Conservation (phyloP, 192 early-diverging fungal genomes). For the Coemansia pectinata region DNA sequence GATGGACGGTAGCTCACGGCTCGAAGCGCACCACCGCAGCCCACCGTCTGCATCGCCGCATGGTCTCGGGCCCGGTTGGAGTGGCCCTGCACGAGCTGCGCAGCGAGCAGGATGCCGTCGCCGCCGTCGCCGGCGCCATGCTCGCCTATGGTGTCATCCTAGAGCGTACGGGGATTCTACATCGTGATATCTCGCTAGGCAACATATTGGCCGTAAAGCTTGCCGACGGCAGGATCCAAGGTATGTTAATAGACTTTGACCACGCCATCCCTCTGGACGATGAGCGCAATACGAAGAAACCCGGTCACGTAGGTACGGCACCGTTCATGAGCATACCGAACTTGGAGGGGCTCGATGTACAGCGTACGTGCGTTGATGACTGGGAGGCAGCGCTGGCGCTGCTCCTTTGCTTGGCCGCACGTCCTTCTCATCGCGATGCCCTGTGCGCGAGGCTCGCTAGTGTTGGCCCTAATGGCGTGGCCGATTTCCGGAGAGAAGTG, state of each 20-base stretch:
- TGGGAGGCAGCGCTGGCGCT: conserved; percentile 48
- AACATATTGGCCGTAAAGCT: conserved; percentile 41
- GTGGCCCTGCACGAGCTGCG: conserved; percentile 28
- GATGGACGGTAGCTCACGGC: conserved; percentile 49
- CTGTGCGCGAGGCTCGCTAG: conserved; percentile 28
- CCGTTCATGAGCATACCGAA: conserved; percentile 55
- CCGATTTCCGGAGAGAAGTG: conserved; percentile 38
- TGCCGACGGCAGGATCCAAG: conserved; percentile 16
- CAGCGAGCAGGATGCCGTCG: conserved; percentile 33
- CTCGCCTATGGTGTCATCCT: conserved; percentile 30
- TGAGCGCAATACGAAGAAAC: conserved; percentile 16
- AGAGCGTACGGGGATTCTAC: conserved; percentile 22
- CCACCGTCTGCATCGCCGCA: conserved; percentile 38
- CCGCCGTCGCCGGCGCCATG: conserved; percentile 50
- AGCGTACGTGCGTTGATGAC: conserved; percentile 46
- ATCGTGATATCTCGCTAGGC: conserved; percentile 51
- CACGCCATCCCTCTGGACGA: conserved; percentile 19
- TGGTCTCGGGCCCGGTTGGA: conserved; percentile 44
- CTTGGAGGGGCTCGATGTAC: conserved; percentile 43
- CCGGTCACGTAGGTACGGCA: conserved; percentile 42
- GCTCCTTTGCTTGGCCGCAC: conserved; percentile 44
- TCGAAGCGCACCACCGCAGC: not conserved
- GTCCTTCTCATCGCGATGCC: conserved; percentile 17
- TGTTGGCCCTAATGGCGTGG: conserved; percentile 18
- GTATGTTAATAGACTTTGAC: conserved; percentile 54